Percentiles rank a stretch among this genome's conserved stretches.
Evolutionary conservation across 2,329 filamentous ascomycete genomes (phyloP).

Genomic region (Monosporascus sp.): DNA sequence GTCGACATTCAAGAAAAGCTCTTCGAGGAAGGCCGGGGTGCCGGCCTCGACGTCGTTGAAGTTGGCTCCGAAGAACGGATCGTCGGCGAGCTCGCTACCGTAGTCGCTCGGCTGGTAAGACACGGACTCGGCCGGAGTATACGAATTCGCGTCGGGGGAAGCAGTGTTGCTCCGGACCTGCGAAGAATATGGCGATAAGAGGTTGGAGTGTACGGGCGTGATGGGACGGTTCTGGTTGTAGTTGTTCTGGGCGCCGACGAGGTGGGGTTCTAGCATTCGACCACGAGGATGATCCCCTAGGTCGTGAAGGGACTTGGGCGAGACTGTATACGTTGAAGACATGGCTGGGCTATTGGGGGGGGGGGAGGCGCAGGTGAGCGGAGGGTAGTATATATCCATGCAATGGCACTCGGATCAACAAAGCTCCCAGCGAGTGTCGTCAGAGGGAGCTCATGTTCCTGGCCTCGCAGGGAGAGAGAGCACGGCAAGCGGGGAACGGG

Average conservation of each 20-base stretch:
- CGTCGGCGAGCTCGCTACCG: conserved; percentile 38
- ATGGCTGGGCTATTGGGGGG: conserved; percentile 29
- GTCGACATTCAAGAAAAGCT: conserved; percentile 17
- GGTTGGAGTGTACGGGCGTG: conserved; percentile 31
- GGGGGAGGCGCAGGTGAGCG: conserved; percentile 12
- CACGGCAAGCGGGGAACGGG: conserved; percentile 7
- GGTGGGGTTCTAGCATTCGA: conserved; percentile 26
- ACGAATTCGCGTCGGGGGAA: conserved; percentile 33
- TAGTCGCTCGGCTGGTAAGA: conserved; percentile 47
- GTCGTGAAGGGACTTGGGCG: conserved; percentile 35
- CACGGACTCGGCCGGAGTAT: conserved; percentile 47
- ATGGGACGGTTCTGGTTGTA: conserved; percentile 23
- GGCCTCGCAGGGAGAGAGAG: conserved; percentile 1
- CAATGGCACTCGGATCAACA: conserved; percentile 13
- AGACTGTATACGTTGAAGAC: conserved; percentile 39
- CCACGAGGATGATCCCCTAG: conserved; percentile 24
- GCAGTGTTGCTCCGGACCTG: conserved; percentile 33
- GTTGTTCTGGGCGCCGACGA: conserved; percentile 20
- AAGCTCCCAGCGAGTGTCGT: conserved; percentile 16
- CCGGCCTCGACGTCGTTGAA: conserved; percentile 38
- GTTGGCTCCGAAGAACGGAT: conserved; percentile 47
- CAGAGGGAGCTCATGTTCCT: conserved; percentile 21
- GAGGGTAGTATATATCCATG: conserved; percentile 31
- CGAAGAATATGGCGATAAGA: conserved; percentile 40
- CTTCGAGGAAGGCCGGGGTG: conserved; percentile 41